phyloP scores from a whole-genome alignment of 768 basidiomycete genomes.

The Tremella yokohamensis region DNA sequence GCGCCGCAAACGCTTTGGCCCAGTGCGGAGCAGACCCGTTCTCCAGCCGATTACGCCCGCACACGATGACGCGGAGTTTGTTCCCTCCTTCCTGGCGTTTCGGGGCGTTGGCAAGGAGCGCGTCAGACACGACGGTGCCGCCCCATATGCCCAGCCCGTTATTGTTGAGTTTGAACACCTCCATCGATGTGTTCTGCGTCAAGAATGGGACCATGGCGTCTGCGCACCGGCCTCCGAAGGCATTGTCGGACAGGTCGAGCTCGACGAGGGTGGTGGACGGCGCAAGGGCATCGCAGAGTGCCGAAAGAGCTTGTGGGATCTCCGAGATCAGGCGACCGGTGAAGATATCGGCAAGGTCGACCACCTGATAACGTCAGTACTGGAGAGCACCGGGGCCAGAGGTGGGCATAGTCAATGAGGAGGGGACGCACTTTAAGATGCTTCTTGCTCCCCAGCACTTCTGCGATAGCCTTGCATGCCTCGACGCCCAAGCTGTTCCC shows the following conservation, averaged over 20 bases:
- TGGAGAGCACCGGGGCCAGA: not conserved
- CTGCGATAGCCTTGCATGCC: constrained; percentile 77
- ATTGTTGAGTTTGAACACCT: constrained; percentile 86
- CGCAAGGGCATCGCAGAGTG: constrained; percentile 81
- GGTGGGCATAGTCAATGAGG: not conserved
- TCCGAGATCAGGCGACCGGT: constrained; percentile 93
- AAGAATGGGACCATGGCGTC: constrained; percentile 90
- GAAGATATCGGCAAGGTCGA: constrained; percentile 96
- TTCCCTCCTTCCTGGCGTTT: constrained; percentile 67
- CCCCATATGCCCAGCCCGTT: constrained; percentile 92
- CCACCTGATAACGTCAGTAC: constrained; percentile 59
- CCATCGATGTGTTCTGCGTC: constrained; percentile 72
- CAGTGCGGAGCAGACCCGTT: constrained; percentile 77
- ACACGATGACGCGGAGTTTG: constrained; percentile 75
- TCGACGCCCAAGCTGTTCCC: constrained; percentile 93
- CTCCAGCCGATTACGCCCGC: constrained; percentile 94
- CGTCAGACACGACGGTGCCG: constrained; percentile 77
- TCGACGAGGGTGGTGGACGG: constrained; percentile 75
- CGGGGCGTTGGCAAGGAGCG: constrained; percentile 70
- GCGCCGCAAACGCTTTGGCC: constrained; percentile 83
- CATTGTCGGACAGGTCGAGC: constrained; percentile 90
- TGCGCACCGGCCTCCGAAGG: constrained; percentile 90
- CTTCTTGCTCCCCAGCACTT: constrained; percentile 67
- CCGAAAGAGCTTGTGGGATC: constrained; percentile 82
- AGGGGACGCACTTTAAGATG: constrained; percentile 62